These are phyloP conservation scores for Lachnellula willkommii DNA, from an alignment of 2,329 filamentous ascomycete species.

Conservation along the genomic window DNA sequence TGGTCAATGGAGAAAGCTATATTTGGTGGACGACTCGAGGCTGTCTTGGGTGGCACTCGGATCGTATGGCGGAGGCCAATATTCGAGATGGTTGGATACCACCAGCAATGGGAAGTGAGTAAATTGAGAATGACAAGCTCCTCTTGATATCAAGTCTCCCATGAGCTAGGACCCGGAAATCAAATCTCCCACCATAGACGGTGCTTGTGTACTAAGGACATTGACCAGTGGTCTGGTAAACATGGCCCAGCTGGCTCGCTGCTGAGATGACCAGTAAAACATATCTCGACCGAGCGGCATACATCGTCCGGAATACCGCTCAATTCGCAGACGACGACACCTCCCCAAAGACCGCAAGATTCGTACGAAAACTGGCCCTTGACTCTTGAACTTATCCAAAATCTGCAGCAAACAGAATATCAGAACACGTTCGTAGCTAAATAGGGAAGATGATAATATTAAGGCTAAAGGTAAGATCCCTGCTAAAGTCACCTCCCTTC, in stretches of 20 bases:
- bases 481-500: too few species aligned
- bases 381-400: background rate
- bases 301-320: background rate
- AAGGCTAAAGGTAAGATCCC: too few species aligned
- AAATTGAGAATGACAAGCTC: background rate
- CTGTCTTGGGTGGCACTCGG: background rate
- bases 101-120: background rate
- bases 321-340: background rate
- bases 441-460: too few species aligned
- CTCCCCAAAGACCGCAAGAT: background rate
- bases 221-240: background rate
- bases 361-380: background rate
- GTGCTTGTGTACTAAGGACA: background rate
- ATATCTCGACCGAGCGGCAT: background rate
- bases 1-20: constrained; percentile 1
- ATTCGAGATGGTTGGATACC: background rate
- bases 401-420: background rate
- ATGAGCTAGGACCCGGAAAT: too few species aligned
- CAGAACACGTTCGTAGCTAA: background rate
- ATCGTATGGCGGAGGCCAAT: background rate
- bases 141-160: too few species aligned
- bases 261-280: background rate
- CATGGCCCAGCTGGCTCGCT: background rate
- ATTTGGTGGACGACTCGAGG: background rate
- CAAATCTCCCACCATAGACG: background rate